Percentiles rank a stretch among this genome's conserved stretches.
Conservation (phyloP, 441 rosid genomes). For the Populus hybrid region DNA sequence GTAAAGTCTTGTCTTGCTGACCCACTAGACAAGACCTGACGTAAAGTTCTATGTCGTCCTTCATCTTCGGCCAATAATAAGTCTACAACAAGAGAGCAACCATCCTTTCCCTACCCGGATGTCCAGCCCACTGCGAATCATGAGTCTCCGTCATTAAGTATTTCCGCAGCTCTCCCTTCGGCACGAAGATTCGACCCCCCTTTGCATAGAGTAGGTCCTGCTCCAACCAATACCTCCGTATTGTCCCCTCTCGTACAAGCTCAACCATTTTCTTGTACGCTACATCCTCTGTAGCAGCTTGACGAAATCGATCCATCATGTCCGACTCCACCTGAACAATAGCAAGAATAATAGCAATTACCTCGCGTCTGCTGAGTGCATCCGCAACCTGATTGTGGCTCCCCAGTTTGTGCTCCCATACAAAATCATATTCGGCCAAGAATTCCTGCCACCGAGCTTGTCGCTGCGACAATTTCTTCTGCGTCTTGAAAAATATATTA, state of each 20-base stretch:
- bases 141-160: background rate
- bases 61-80: background rate
- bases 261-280: background rate
- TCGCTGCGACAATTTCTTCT: background rate
- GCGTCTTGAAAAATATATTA: background rate
- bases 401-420: background rate
- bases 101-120: background rate
- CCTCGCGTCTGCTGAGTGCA: background rate
- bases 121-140: background rate
- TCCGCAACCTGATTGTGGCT: background rate
- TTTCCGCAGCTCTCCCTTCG: fast-evolving
- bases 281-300: fast-evolving
- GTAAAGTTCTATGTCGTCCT: background rate
- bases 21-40: background rate
- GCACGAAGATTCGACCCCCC: background rate
- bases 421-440: background rate
- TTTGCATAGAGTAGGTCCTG: background rate
- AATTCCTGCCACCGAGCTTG: constrained; percentile 2
- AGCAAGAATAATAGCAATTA: background rate
- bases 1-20: background rate
- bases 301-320: background rate
- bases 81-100: background rate
- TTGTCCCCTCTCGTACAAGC: background rate
- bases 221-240: background rate
- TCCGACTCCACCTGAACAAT: background rate